A percentile compares a stretch with the other conserved stretches of the same genome.
Evolutionary conservation across 129 eudicot genomes (phyloP).

Genomic region (Silybum marianum): DNA sequence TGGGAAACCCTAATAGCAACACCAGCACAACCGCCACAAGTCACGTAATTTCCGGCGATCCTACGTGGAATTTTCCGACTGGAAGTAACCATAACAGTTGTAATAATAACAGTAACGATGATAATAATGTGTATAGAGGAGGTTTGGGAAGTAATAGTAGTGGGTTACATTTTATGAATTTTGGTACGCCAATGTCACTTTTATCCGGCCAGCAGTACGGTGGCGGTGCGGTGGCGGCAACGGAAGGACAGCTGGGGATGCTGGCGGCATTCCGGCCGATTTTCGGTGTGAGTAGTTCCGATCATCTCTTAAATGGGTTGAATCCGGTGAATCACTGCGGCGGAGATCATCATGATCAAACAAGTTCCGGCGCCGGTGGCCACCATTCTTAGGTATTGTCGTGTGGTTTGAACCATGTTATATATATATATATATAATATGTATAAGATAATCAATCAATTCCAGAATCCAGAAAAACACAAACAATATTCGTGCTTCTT

Average conservation of each 20-base stretch:
- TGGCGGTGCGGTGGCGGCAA: conserved; percentile 32
- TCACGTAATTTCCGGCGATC: conserved; percentile 39
- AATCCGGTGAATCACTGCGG: conserved; percentile 21
- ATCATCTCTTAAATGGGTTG: conserved; percentile 20
- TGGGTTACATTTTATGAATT: conserved; percentile 71
- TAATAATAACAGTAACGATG: conserved; percentile 7
- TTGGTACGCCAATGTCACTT: conserved; percentile 41
- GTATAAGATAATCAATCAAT: background rate
- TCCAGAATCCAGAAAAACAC: background rate
- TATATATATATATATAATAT: background rate
- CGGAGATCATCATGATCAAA: conserved; percentile 16
- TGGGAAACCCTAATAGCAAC: conserved; percentile 33
- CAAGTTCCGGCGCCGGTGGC: conserved; percentile 25
- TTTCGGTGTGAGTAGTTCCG: conserved; percentile 30
- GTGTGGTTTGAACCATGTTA: background rate
- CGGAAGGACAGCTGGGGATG: conserved; percentile 56
- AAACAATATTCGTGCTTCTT: background rate
- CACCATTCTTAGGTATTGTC: conserved; percentile 16
- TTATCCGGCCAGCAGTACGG: conserved; percentile 49
- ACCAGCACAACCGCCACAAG: background rate
- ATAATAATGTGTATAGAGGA: conserved; percentile 30
- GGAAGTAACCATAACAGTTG: conserved; percentile 18
- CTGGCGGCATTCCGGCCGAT: conserved; percentile 42
- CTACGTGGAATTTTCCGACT: conserved; percentile 44
- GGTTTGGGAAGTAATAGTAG: conserved; percentile 19